Base-by-base conservation (phyloP, 305 asterid species). In the Fraxinus angustifolia region DNA sequence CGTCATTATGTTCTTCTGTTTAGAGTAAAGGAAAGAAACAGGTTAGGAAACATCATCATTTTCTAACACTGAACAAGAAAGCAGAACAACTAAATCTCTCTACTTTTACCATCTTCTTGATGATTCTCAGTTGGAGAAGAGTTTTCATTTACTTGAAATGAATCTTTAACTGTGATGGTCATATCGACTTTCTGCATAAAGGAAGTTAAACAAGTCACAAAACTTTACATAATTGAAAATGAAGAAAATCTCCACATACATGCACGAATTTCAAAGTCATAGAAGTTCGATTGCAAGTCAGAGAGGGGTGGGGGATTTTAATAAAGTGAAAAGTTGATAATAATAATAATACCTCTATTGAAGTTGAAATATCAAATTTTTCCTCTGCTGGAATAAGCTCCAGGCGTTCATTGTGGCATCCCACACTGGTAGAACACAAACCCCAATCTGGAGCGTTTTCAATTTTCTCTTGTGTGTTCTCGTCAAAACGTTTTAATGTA, bases 51-150 rank as follows among this genome's bases (percentile, higher is more conserved):
- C 72, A 45, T 77, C 67, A 73, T 34, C 70, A 23, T 31, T 76
- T 76, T 80, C 78, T 58, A 76, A 34, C 31, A 78, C 40, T 53
- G 83, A 83, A 40, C 73, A 60, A 50, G 67, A 84, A 73, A 77
- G 72, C 36, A 56, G 76, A 78, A 75, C 31, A 82, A 75, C 75
- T 73, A 79, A 77, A 36, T 83, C 45, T 34, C 74, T 45, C 74
- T 11, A 83, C 78, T 48, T 31, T 77, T 85, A 93, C 97, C 94
- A 56, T 73, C 83, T 80, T 71, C 86, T 86, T 67, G 88, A 83
- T 70, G 38, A 78, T 68, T 77, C 85, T 45, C 78, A 82, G 75
- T 23, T 21, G 88, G 85, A 76, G 88, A 85, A 82, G 85, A 82
- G 78, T 78, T 82, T 81, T 58, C 80, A 80, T 83, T 81, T 76